phyloP scores from a whole-genome alignment of 2,329 filamentous ascomycete species.

The Drechslera avenae region DNA sequence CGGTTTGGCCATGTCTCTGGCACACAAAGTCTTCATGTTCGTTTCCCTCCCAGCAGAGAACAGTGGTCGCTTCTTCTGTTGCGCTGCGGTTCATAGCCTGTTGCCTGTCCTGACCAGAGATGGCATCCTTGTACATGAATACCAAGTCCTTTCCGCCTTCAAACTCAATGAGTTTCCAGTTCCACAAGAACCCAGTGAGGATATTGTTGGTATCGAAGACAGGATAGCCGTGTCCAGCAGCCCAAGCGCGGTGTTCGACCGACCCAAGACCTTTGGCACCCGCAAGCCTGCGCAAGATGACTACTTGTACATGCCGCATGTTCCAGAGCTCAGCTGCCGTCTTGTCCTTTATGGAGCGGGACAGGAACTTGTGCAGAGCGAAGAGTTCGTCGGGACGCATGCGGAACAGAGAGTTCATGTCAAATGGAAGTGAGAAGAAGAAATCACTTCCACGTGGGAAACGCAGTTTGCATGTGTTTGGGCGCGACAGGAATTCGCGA shows the following conservation, averaged over 20 bases:
- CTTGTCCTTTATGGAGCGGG: background rate
- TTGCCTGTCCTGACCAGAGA: background rate
- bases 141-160: background rate
- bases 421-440: slow-evolving; percentile 7
- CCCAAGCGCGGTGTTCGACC: slow-evolving; percentile 1
- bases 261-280: background rate
- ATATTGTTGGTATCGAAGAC: background rate
- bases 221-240: background rate
- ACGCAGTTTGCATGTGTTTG: background rate
- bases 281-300: background rate
- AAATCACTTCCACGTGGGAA: background rate
- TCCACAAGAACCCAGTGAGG: background rate
- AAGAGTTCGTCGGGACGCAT: background rate
- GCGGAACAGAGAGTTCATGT: background rate
- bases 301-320: background rate
- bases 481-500: background rate
- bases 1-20: background rate
- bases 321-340: background rate
- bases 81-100: background rate
- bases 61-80: background rate
- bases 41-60: background rate
- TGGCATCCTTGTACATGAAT: background rate
- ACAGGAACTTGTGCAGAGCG: background rate
- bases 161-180: background rate
- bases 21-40: background rate